Evolutionary conservation across 2,329 filamentous ascomycete genomes (phyloP).

Genomic region (Aspergillus novofumigatus): DNA sequence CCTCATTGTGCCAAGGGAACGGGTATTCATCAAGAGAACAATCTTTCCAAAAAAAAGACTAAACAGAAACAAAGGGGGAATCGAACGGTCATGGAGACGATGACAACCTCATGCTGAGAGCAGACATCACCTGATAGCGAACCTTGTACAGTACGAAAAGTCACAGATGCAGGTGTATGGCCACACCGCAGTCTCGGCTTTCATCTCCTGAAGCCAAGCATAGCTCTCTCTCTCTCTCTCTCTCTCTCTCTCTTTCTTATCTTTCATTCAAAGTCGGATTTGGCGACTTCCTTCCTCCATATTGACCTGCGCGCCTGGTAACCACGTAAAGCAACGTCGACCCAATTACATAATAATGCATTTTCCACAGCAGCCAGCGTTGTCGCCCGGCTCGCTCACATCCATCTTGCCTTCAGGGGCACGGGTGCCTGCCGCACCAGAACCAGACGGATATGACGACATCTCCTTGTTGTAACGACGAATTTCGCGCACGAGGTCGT

Average conservation of each 20-base stretch:
- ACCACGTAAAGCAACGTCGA: slow-evolving; percentile 10
- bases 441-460: slow-evolving; percentile 75
- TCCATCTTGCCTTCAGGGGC: slow-evolving; percentile 67
- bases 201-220: slow-evolving; percentile 14
- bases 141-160: slow-evolving; percentile 22
- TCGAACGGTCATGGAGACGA: slow-evolving; percentile 39
- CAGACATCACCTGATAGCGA: slow-evolving; percentile 27
- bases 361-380: slow-evolving; percentile 72
- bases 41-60: slow-evolving; percentile 24
- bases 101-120: slow-evolving; percentile 31
- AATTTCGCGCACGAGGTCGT: slow-evolving; percentile 96
- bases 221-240: slow-evolving; percentile 12
- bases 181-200: slow-evolving; percentile 18
- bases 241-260: slow-evolving; percentile 9
- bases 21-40: slow-evolving; percentile 21
- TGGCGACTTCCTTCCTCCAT: slow-evolving; percentile 16
- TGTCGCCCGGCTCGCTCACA: slow-evolving; percentile 54
- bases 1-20: slow-evolving; percentile 22
- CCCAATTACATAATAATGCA: slow-evolving; percentile 70
- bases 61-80: slow-evolving; percentile 36
- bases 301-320: slow-evolving; percentile 17
- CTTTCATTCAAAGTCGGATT: slow-evolving; percentile 6
- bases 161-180: slow-evolving; percentile 19
- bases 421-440: slow-evolving; percentile 59
- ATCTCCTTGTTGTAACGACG: slow-evolving; percentile 98